Evolutionary conservation across 78 protist species (phyloP).

Genomic region (Dictyostelium brefeldianum): DNA sequence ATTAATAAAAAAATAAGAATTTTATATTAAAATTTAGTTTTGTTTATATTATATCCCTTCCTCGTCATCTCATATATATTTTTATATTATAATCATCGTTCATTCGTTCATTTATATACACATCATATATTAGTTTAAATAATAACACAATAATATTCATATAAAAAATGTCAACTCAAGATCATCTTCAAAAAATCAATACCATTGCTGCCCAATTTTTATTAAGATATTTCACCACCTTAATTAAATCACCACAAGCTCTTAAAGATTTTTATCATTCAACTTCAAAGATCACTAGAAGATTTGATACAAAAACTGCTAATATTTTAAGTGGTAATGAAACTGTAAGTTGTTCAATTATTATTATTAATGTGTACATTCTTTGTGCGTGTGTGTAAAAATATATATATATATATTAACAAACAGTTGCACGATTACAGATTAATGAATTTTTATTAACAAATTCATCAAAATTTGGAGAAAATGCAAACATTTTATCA

Average conservation of each 20-base stretch:
- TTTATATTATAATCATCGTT: no score
- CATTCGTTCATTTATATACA: no score
- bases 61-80: no score
- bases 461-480: background rate
- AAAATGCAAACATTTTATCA: background rate
- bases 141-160: background rate
- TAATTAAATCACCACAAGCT: conserved; percentile 23
- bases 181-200: background rate
- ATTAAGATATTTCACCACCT: conserved; percentile 25
- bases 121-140: background rate
- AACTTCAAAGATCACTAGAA: conserved; percentile 29
- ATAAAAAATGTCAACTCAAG: background rate
- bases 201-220: conserved; percentile 37
- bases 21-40: no score
- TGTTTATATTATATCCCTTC: no score
- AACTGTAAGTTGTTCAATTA: conserved; percentile 20
- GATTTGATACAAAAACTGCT: conserved; percentile 1
- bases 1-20: no score
- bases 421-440: no score
- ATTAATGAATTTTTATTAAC: conserved; percentile 6
- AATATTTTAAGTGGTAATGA: background rate
- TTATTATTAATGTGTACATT: background rate
- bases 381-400: background rate
- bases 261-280: conserved; percentile 32
- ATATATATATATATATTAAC: background rate